phyloP scores from a whole-genome alignment of 768 basidiomycete genomes.

The Tricholoma matsutake region DNA sequence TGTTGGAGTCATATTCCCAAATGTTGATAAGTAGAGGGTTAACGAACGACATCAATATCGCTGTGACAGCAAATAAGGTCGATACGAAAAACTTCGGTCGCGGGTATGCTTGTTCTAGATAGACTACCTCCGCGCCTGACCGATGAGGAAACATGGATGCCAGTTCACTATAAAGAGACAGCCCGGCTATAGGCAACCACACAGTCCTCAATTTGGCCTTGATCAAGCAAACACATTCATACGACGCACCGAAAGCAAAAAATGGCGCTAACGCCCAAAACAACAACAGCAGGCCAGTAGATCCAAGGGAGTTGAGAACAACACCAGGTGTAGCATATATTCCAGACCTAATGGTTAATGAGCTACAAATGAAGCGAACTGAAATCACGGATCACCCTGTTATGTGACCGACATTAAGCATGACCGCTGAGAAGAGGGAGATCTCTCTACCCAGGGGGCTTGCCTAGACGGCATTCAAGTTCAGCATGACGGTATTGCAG shows the following conservation, averaged over 20 bases:
- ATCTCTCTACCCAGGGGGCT: constrained; percentile 31
- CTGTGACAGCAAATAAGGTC: constrained; percentile 38
- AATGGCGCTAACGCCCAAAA: constrained; percentile 32
- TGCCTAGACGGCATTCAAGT: constrained; percentile 14
- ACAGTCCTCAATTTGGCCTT: neutral
- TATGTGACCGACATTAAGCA: constrained; percentile 36
- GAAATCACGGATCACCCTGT: constrained; percentile 21
- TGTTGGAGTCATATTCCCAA: neutral
- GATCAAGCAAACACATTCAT: neutral
- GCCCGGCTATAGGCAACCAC: constrained; percentile 23
- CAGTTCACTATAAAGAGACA: constrained; percentile 40
- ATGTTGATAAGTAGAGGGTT: neutral
- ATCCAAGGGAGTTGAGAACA: constrained; percentile 36
- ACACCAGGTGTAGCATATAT: constrained; percentile 35
- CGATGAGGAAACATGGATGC: constrained; percentile 47
- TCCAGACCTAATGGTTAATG: constrained; percentile 24
- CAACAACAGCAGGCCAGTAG: constrained; percentile 28
- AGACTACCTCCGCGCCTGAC: constrained; percentile 49
- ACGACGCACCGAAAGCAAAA: constrained; percentile 29
- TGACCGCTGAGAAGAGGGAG: constrained; percentile 32
- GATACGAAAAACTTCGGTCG: constrained; percentile 42
- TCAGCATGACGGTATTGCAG: neutral
- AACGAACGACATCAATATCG: constrained; percentile 34
- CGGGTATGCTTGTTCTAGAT: constrained; percentile 44
- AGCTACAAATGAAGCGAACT: neutral